Conservation (phyloP, 148 eudicot species). For the Bassia scoparia region DNA sequence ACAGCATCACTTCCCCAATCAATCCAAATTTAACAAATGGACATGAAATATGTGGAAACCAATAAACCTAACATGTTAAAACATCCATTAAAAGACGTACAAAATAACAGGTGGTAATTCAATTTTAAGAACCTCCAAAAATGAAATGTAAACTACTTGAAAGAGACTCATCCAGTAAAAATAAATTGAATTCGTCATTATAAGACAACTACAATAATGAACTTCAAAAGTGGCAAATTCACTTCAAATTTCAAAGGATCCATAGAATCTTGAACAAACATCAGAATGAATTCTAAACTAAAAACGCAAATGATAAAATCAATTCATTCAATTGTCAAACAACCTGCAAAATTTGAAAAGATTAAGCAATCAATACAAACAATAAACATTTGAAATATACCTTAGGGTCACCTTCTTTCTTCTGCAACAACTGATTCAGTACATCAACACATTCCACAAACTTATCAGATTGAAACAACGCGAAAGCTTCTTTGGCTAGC, state of each 20-base stretch:
- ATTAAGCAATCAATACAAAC: neutral
- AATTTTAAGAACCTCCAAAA: neutral
- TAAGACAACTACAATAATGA: neutral
- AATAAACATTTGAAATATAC: slow-evolving; percentile 26
- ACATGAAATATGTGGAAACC: neutral
- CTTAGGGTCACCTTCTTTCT: slow-evolving; percentile 67
- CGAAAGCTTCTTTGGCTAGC: slow-evolving; percentile 64
- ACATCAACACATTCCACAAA: slow-evolving; percentile 62
- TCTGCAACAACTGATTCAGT: slow-evolving; percentile 56
- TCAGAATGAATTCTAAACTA: neutral
- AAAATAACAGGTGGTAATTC: neutral
- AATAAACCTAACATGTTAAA: neutral
- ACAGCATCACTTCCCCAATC: slow-evolving; percentile 1
- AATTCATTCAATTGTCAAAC: neutral
- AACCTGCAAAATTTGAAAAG: too few species aligned
- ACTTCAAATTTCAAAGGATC: neutral
- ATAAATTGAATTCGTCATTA: neutral
- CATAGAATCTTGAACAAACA: neutral
- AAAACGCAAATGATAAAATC: neutral
- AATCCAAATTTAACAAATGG: neutral
- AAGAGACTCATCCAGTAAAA: neutral
- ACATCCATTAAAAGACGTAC: neutral
- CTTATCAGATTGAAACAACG: slow-evolving; percentile 64
- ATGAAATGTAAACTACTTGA: neutral
- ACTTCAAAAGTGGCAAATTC: neutral